Percentiles rank a stretch among this genome's conserved stretches.
phyloP scores from a whole-genome alignment of 2,329 filamentous ascomycete genomes.

The Penicillium sp. region DNA sequence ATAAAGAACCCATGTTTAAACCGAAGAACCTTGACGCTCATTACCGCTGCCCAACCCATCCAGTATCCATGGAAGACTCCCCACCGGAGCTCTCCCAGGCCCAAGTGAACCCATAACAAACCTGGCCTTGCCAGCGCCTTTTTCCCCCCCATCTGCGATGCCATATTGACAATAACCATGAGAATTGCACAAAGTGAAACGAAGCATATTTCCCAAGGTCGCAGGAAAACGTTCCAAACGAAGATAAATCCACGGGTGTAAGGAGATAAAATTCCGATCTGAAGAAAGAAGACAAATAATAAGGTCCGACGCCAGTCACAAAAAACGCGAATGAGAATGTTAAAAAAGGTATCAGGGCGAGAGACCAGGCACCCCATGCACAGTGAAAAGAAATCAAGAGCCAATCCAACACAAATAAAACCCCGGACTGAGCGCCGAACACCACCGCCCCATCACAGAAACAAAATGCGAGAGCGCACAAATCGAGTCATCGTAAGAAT shows the following conservation, averaged over 20 bases:
- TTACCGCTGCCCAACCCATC: slow-evolving; percentile 16
- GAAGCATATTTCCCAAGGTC: not conserved
- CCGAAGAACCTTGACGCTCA: slow-evolving; percentile 10
- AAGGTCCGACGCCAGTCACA: slow-evolving; percentile 31
- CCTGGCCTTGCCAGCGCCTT: not conserved
- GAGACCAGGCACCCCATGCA: slow-evolving; percentile 26
- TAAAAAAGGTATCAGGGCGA: slow-evolving; percentile 32
- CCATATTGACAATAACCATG: not conserved
- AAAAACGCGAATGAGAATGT: slow-evolving; percentile 22
- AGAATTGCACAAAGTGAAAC: not conserved
- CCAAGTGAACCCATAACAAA: slow-evolving; percentile 1
- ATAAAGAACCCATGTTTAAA: slow-evolving; percentile 8
- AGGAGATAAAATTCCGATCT: slow-evolving; percentile 26
- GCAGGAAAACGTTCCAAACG: slow-evolving; percentile 3
- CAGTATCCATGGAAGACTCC: slow-evolving; percentile 3
- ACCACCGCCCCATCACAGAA: slow-evolving; percentile 31
- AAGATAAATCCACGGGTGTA: slow-evolving; percentile 14
- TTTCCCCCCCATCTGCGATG: slow-evolving; percentile 2
- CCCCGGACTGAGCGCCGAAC: slow-evolving; percentile 34
- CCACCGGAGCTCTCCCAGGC: slow-evolving; percentile 3
- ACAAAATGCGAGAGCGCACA: slow-evolving; percentile 37
- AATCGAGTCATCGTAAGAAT: slow-evolving; percentile 41
- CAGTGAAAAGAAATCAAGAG: slow-evolving; percentile 18
- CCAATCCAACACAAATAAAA: slow-evolving; percentile 21
- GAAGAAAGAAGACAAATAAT: slow-evolving; percentile 18